Percentiles rank a stretch among this genome's conserved stretches.
Conservation (phyloP, 257 asterid species). For the Solanum stenotomum region DNA sequence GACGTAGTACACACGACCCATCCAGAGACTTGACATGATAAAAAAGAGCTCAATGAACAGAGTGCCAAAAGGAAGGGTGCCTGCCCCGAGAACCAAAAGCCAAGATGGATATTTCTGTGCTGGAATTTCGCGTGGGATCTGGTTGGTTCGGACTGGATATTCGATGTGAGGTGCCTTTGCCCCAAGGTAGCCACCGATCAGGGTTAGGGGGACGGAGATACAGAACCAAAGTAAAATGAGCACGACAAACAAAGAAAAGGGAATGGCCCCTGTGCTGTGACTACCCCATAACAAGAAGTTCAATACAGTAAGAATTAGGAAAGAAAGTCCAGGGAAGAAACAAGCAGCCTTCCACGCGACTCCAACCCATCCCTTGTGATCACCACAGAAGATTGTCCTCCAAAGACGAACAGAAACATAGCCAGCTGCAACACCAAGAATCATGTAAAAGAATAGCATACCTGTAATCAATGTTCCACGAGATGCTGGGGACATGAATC, state of each 20-base stretch:
- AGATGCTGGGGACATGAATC: slow-evolving; percentile 95
- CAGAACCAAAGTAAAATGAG: slow-evolving; percentile 80
- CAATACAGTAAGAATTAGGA: slow-evolving; percentile 49
- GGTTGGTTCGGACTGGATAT: slow-evolving; percentile 76
- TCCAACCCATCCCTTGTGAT: slow-evolving; percentile 70
- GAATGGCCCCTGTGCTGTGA: slow-evolving; percentile 88
- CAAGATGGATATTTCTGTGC: slow-evolving; percentile 78
- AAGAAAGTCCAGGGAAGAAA: slow-evolving; percentile 77
- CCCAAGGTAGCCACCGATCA: slow-evolving; percentile 70
- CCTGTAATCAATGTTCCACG: slow-evolving; percentile 79
- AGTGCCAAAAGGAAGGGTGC: slow-evolving; percentile 91
- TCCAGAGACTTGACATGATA: slow-evolving; percentile 88
- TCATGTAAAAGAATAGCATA: slow-evolving; percentile 80
- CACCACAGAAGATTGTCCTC: slow-evolving; percentile 68
- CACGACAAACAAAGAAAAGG: slow-evolving; percentile 52
- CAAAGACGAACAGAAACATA: slow-evolving; percentile 80
- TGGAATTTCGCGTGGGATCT: slow-evolving; percentile 85
- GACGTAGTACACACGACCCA: slow-evolving; percentile 86
- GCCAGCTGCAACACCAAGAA: slow-evolving; percentile 80
- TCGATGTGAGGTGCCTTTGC: slow-evolving; percentile 74
- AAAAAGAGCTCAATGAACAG: slow-evolving; percentile 91
- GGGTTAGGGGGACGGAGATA: slow-evolving; percentile 78
- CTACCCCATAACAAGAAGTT: slow-evolving; percentile 86
- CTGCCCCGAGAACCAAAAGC: slow-evolving; percentile 87
- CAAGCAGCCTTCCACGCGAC: slow-evolving; percentile 79